Percentiles rank a stretch among this genome's conserved stretches.
These are phyloP conservation scores for Fulvia fulva DNA, from an alignment of 2,329 filamentous ascomycete species.

Conservation along the genomic window DNA sequence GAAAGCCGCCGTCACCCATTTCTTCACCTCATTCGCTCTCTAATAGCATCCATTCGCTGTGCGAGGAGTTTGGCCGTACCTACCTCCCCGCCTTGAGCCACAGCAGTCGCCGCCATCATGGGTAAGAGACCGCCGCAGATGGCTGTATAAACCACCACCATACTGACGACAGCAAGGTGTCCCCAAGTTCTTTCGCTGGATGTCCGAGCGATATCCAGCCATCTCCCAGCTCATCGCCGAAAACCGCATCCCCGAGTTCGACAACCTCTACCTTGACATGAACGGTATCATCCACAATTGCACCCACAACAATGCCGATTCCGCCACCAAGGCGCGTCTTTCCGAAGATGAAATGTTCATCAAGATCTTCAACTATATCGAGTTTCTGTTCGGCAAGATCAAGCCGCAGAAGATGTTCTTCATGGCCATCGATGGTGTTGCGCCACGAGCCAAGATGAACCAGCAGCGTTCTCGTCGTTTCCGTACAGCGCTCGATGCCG, in stretches of 20 bases:
- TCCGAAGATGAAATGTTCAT: conserved; percentile 99
- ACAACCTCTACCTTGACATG: conserved; percentile 96
- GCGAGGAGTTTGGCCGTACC: conserved; percentile 9
- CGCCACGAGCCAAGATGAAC: conserved; percentile 98
- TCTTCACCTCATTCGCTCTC: conserved; percentile 1
- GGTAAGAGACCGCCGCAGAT: conserved; percentile 21
- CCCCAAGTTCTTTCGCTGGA: conserved; percentile 96
- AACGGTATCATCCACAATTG: conserved; percentile 99
- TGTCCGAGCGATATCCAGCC: conserved; percentile 96
- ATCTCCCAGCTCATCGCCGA: conserved; percentile 98
- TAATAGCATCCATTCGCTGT: conserved; percentile 9
- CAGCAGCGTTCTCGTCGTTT: conserved; percentile 95
- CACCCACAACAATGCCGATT: conserved; percentile 93
- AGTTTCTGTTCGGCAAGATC: conserved; percentile 97
- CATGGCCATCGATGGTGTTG: conserved; percentile 98
- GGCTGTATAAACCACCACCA: conserved; percentile 2
- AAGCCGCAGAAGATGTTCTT: conserved; percentile 98
- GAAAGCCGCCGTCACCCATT: conserved; percentile 14
- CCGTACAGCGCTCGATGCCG: conserved; percentile 85
- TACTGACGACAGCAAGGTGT: conserved; percentile 57
- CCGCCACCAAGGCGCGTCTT: conserved; percentile 85
- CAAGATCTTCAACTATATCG: conserved; percentile 99
- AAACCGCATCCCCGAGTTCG: conserved; percentile 98
- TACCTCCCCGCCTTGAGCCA: conserved; percentile 27
- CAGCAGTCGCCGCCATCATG: conserved; percentile 31